These are phyloP conservation scores for Metschnikowia proteae DNA, from an alignment of 805 yeast genomes.

Conservation along the genomic window DNA sequence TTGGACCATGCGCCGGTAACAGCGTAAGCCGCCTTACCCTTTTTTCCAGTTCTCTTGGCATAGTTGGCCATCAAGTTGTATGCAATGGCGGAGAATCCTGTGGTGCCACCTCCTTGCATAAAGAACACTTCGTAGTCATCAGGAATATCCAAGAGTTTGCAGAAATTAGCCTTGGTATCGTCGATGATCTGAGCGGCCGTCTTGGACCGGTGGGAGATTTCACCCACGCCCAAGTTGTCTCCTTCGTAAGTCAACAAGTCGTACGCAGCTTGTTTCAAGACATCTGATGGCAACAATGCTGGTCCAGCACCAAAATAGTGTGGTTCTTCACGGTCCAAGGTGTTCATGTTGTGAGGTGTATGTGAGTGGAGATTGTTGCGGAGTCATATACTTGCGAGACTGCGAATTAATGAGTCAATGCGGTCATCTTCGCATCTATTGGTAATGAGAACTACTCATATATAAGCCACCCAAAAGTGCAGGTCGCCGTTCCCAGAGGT, in stretches of 20 bases:
- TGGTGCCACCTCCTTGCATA: conserved; percentile 97
- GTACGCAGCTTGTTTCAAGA: conserved; percentile 80
- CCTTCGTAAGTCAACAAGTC: conserved; percentile 73
- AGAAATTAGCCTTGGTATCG: conserved; percentile 65
- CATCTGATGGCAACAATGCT: conserved; percentile 80
- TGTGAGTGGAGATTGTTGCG: neutral
- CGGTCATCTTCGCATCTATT: conserved; percentile 1
- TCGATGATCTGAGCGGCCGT: conserved; percentile 78
- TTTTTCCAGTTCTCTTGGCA: conserved; percentile 66
- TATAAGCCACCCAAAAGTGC: neutral
- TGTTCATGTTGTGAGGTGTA: conserved; percentile 9
- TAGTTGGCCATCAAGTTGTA: conserved; percentile 76
- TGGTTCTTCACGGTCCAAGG: conserved; percentile 64
- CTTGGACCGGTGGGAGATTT: conserved; percentile 89
- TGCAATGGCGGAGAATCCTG: conserved; percentile 86
- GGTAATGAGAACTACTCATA: neutral
- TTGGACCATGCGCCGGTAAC: conserved; percentile 94
- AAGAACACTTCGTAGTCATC: conserved; percentile 93
- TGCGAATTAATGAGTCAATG: conserved; percentile 4
- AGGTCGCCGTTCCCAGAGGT: too few relatives aligned
- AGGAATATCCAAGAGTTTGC: conserved; percentile 67
- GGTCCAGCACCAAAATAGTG: conserved; percentile 99
- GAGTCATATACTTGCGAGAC: neutral
- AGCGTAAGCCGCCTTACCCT: conserved; percentile 80
- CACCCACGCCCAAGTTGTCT: conserved; percentile 86